Evolutionary conservation across 306 rosid species (phyloP).

Genomic region (Pterocarpus macrocarpus): DNA sequence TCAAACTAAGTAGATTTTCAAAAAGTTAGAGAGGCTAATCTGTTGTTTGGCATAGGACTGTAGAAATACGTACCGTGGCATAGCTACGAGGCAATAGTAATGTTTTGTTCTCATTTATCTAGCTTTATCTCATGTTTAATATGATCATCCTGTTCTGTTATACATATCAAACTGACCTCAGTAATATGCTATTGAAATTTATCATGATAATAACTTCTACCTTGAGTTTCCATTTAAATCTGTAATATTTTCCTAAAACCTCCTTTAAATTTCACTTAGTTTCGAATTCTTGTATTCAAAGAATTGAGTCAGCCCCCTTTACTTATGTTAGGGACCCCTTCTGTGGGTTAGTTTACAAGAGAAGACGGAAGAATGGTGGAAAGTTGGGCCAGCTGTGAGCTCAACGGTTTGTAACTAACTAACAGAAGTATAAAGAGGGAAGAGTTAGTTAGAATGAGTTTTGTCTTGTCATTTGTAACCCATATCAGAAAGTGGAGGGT

Average conservation of each 20-base stretch:
- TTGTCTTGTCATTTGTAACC: too few relatives aligned
- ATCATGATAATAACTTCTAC: not conserved
- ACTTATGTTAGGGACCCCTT: too few relatives aligned
- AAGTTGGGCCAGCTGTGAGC: too few relatives aligned
- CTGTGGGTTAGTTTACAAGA: too few relatives aligned
- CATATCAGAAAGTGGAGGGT: too few relatives aligned
- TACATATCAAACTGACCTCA: constrained; percentile 12
- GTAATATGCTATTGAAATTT: constrained; percentile 1
- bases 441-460: too few relatives aligned
- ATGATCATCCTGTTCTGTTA: not conserved
- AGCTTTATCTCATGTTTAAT: not conserved
- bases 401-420: too few relatives aligned
- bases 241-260: not conserved
- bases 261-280: too few relatives aligned
- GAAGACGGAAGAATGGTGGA: too few relatives aligned
- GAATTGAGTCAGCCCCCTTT: too few relatives aligned
- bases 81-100: not conserved
- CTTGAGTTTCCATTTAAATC: not conserved
- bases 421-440: too few relatives aligned
- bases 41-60: not conserved
- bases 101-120: not conserved
- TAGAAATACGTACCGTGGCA: not conserved
- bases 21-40: not conserved
- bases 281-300: too few relatives aligned
- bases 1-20: not conserved